These are phyloP conservation scores for Cladochytrium replicatum DNA, from an alignment of 192 early-diverging fungal genomes.

Conservation along the genomic window DNA sequence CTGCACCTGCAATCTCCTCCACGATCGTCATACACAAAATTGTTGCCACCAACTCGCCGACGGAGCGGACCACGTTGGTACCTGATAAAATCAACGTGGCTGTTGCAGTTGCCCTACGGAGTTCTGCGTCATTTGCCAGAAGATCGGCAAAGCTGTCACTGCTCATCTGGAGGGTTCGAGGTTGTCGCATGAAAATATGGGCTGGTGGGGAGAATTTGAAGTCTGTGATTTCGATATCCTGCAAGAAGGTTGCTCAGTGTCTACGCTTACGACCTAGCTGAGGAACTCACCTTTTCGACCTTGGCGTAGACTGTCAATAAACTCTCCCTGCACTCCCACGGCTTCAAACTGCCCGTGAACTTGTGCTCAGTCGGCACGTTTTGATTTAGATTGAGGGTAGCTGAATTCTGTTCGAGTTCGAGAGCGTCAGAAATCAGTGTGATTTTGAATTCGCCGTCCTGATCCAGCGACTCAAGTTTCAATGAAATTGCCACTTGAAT, in stretches of 20 bases:
- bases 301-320: background rate
- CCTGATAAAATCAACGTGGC: background rate
- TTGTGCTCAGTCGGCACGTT: no score
- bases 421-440: no score
- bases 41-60: constrained; percentile 4
- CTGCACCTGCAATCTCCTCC: constrained; percentile 12
- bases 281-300: background rate
- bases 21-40: constrained; percentile 11
- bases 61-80: background rate
- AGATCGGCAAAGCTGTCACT: constrained; percentile 10
- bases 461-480: no score
- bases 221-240: background rate
- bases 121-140: constrained; percentile 6
- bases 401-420: no score
- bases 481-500: no score
- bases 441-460: no score
- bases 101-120: constrained; percentile 8
- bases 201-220: constrained; percentile 1
- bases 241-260: background rate
- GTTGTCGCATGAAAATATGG: constrained; percentile 2
- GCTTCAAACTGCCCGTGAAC: no score
- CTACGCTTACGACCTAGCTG: background rate
- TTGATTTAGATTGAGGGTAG: no score
- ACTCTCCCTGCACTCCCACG: no score
- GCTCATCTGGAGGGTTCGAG: background rate